Conservation (phyloP, 495 filamentous ascomycete species). For the Tuber melanosporum region DNA sequence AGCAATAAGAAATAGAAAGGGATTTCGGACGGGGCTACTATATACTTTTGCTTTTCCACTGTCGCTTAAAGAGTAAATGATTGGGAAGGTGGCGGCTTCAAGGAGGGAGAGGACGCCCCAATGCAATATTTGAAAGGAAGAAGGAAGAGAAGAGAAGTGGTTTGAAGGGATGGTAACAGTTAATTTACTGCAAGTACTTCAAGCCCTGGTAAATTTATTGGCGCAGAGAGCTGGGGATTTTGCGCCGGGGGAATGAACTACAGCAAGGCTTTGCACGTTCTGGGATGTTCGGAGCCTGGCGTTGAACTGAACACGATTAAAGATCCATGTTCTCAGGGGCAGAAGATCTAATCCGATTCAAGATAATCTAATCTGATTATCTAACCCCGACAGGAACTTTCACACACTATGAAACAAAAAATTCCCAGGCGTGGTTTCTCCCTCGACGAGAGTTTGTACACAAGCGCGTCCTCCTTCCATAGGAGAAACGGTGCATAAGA, state of each 20-base stretch:
- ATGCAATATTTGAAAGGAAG: conserved; percentile 4
- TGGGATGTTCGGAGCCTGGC: conserved; percentile 1
- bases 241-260: not conserved
- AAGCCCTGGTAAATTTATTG: not conserved
- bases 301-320: not conserved
- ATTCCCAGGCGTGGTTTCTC: not conserved
- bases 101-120: not conserved
- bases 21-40: not conserved
- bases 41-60: not conserved
- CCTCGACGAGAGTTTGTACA: not conserved
- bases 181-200: not conserved
- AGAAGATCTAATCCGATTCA: not conserved
- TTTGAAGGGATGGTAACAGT: not conserved
- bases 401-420: not conserved
- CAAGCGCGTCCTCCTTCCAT: not conserved
- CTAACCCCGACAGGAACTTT: not conserved
- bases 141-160: not conserved
- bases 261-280: not conserved
- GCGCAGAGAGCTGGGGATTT: not conserved
- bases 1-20: not conserved
- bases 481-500: not conserved
- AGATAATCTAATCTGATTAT: not conserved
- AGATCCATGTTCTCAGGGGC: not conserved
- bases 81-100: conserved; percentile 1
- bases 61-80: not conserved